phyloP scores from a whole-genome alignment of 163 green algal species.

The Scenedesmus sp. region DNA sequence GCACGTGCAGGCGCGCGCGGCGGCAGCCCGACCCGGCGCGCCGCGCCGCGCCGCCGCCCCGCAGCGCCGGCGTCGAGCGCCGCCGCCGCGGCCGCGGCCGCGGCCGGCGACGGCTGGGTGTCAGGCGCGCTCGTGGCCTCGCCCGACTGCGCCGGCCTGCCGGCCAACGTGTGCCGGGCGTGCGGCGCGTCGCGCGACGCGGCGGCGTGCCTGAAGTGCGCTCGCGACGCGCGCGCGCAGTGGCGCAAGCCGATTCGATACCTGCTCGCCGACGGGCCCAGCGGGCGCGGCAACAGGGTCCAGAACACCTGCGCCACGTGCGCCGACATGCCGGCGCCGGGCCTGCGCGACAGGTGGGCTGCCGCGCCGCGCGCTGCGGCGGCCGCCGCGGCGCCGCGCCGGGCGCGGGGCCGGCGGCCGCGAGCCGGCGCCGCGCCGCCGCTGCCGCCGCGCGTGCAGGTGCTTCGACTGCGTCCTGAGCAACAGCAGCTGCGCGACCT shows the following conservation, averaged over 20 bases:
- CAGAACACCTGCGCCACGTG: conserved; percentile 29
- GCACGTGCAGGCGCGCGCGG: too few species aligned
- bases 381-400: too few species aligned
- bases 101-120: conserved; percentile 23
- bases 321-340: background rate
- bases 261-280: conserved; percentile 28
- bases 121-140: conserved; percentile 18
- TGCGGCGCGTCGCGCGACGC: conserved; percentile 6
- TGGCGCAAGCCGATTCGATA: conserved; percentile 34
- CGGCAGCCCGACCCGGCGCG: too few species aligned
- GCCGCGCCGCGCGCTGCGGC: too few species aligned
- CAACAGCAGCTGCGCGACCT: conserved; percentile 24
- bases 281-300: conserved; percentile 17
- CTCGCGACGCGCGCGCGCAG: conserved; percentile 4
- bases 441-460: background rate
- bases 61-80: background rate
- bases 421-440: background rate
- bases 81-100: background rate
- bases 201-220: conserved; percentile 26
- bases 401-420: too few species aligned
- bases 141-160: conserved; percentile 16
- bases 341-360: conserved; percentile 10
- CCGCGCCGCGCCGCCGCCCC: too few species aligned
- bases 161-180: conserved; percentile 11
- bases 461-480: conserved; percentile 27